Base-by-base conservation (phyloP, 2,329 filamentous ascomycete genomes). In the Epichloe glyceriae region DNA sequence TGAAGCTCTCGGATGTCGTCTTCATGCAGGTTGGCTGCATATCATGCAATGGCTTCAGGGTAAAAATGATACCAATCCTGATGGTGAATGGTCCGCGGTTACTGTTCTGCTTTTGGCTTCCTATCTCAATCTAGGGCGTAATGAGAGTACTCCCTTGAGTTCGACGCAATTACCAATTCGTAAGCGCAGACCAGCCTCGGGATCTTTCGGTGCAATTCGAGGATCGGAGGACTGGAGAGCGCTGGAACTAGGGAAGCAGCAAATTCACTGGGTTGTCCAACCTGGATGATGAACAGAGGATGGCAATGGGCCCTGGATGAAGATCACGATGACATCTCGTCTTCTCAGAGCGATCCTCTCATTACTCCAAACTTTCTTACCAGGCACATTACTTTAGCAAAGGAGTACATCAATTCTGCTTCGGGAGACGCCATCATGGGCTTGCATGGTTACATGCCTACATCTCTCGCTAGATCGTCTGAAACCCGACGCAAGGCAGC, bases 281-380 rank as follows among this genome's bases (percentile, higher is more conserved):
- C 68, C 4, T 83, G 80, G 80, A 71, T 83, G 69, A 75, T 79
- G 56, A 79, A 72, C 53, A 69, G 71, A 49, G 76, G 80, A 2
- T 91, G 86, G 86, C 73, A 79, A 39, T 90, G 86, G 86, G 73
- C 85, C 41, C 66, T 82, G 49, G 80, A 85, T 51, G 72, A 78
- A 53, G 73, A 77, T 38, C 64, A 53, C 2, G 60, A 65, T 14
- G 65, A 68, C 22, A 43, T 52, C 3, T 22, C 56, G n/a, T 55
- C 56, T 46, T 38, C 60, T 58, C 55, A 61, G 59, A 49, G 60
- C 55, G 54, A 62, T 52, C 46, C 61, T 37, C 43, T 45, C 42
- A 19, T 58, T 35, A 39, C 57, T 2, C 53, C 63, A 15, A 68
- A 60, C 34, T 82, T 80, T 54, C 62, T 82, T 7, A 60, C 70